Evolutionary conservation across 148 eudicot genomes (phyloP).

Genomic region (Vaccinium macrocarpon): DNA sequence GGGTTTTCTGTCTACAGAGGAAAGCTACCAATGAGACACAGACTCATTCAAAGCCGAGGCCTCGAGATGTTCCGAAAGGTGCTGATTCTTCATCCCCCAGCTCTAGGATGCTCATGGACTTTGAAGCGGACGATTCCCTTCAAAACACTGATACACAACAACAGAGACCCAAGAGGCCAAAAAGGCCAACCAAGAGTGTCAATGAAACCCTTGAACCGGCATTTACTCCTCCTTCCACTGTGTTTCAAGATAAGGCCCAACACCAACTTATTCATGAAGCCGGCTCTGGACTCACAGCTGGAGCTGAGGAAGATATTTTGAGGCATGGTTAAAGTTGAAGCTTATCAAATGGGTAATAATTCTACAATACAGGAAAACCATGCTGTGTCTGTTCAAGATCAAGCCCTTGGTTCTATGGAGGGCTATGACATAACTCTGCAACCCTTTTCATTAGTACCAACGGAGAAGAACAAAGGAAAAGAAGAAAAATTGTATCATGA

Average conservation of each 20-base stretch:
- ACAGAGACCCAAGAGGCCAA: conserved; percentile 64
- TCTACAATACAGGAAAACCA: neutral
- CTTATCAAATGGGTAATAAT: neutral
- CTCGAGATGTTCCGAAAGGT: conserved; percentile 34
- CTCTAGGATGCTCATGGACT: conserved; percentile 23
- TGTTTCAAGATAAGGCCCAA: conserved; percentile 24
- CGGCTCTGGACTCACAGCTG: conserved; percentile 7
- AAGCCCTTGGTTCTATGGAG: neutral
- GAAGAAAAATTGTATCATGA: conserved; percentile 16
- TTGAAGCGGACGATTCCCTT: conserved; percentile 41
- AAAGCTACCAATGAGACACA: conserved; percentile 59
- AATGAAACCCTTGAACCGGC: conserved; percentile 82
- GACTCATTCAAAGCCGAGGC: conserved; percentile 43
- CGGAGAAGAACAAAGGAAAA: neutral
- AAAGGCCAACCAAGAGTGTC: conserved; percentile 89
- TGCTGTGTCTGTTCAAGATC: neutral
- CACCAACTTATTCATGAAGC: conserved; percentile 22
- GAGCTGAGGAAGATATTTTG: conserved; percentile 5
- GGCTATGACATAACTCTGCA: neutral
- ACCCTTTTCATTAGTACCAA: neutral
- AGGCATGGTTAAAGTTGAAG: neutral
- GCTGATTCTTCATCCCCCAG: conserved; percentile 36
- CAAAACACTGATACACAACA: conserved; percentile 29
- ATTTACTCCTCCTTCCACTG: conserved; percentile 32
- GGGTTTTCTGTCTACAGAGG: conserved; percentile 50